Evolutionary conservation across 352 stramenopile genomes (phyloP).

Genomic region (Plasmopara halstedii): DNA sequence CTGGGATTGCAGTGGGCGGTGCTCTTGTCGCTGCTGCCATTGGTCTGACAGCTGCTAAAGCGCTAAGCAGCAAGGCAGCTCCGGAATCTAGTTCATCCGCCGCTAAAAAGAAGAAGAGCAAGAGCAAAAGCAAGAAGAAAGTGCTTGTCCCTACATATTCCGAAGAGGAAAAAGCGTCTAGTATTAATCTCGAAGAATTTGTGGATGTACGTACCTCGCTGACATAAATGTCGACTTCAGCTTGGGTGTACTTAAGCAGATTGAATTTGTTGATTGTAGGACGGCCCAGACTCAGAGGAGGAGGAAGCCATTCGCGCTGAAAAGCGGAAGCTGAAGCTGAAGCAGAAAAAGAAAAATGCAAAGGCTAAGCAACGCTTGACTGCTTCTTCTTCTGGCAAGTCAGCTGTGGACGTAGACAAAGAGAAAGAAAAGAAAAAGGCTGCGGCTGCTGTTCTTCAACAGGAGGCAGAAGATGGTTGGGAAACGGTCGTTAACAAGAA

Average conservation of each 20-base stretch:
- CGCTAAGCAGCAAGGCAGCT: slow-evolving; percentile 31
- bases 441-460: slow-evolving; percentile 34
- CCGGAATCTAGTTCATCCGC: slow-evolving; percentile 10
- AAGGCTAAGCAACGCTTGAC: slow-evolving; percentile 51
- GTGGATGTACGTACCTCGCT: slow-evolving; percentile 27
- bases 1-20: slow-evolving; percentile 57
- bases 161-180: slow-evolving; percentile 22
- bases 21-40: slow-evolving; percentile 60
- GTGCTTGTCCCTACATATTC: slow-evolving; percentile 5
- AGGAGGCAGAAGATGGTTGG: slow-evolving; percentile 73
- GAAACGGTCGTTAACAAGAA: slow-evolving; percentile 64
- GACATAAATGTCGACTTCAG: no score
- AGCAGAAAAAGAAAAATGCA: slow-evolving; percentile 77
- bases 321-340: slow-evolving; percentile 75
- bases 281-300: slow-evolving; percentile 77
- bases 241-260: no score
- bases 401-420: slow-evolving; percentile 25
- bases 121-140: slow-evolving; percentile 59
- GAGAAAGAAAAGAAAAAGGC: slow-evolving; percentile 49
- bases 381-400: slow-evolving; percentile 12
- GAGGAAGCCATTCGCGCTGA: slow-evolving; percentile 67
- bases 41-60: slow-evolving; percentile 63
- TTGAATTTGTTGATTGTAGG: no score
- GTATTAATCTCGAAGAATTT: slow-evolving; percentile 70
- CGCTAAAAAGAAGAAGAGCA: slow-evolving; percentile 52